Evolutionary conservation across 805 yeast genomes (phyloP).

Genomic region (Starmerella cellae): DNA sequence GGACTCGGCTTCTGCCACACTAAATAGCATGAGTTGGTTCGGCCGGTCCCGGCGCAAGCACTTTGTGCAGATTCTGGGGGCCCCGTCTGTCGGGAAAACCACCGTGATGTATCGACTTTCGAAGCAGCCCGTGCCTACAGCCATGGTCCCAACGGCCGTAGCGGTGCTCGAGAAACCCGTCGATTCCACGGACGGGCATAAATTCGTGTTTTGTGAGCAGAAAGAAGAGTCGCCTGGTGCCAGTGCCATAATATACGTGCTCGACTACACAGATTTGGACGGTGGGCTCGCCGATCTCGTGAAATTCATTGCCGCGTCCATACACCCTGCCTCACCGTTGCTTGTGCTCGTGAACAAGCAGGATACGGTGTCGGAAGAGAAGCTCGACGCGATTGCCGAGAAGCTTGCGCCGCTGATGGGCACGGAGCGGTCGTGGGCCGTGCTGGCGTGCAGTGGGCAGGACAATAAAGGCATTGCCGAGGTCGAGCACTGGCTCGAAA

Average conservation of each 20-base stretch:
- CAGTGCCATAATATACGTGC: conserved; percentile 11
- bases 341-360: conserved; percentile 14
- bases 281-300: conserved; percentile 1
- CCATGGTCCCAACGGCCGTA: conserved; percentile 17
- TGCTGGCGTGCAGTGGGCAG: conserved; percentile 9
- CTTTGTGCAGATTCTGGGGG: conserved; percentile 12
- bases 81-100: conserved; percentile 12
- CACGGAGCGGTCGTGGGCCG: conserved; percentile 13
- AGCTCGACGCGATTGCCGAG: conserved; percentile 27
- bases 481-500: conserved; percentile 11
- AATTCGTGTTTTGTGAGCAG: conserved; percentile 13
- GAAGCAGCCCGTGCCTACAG: conserved; percentile 14
- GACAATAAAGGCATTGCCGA: conserved; percentile 3
- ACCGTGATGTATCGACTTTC: conserved; percentile 15
- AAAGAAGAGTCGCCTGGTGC: conserved; percentile 10
- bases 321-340: conserved; percentile 7
- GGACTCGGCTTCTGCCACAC: no score
- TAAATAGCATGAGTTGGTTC: conserved; percentile 14
- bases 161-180: conserved; percentile 11
- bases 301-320: background rate
- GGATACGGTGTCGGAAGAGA: conserved; percentile 11
- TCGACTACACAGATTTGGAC: conserved; percentile 1
- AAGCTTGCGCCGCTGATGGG: conserved; percentile 21
- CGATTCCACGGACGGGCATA: conserved; percentile 6
- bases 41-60: conserved; percentile 6